Evolutionary conservation across 495 filamentous ascomycete species (phyloP), one percentile per base, ranked within the genome.

Genomic region (Corynascus novoguineensis): DNA sequence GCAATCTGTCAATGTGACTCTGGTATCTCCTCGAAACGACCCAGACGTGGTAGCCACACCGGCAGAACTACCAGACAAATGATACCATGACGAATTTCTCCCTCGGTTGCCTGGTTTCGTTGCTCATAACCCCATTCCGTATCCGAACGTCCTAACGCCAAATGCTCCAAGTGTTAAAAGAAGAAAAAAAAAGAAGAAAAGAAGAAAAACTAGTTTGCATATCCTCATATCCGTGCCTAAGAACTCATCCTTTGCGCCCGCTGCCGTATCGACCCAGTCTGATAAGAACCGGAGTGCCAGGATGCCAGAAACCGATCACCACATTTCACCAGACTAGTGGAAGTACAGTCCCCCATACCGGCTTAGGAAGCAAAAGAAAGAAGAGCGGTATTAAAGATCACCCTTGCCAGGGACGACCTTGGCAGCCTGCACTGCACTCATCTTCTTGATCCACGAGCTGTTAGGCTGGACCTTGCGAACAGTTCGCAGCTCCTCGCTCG

Each of bases 391-490:
- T 38, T n/a, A 79, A 50, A 72, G 58, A 50, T 79, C 75, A 19
- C 73, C 74, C 64, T 82, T 83, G 12, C 81, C 78, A 12, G 80
- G 78, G 63, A 80, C 82, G 29, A 83, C 80, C 75, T 98, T 98
- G 57, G 90, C 90, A 9, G 92, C 93, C 72, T 95, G 88, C 11
- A 98, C 83, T 9, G 92, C 92, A 58, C 89, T 89, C 84, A 98
- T 92, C 79, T 98, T 98, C 64, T 88, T 85, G 52, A 91, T 89
- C 89, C 93, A 97, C 25, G 81, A 86, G 45, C 83, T 77, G 46
- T 89, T 83, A 5, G 93, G 93, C 68, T 91, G 86, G 24, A 92
- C 85, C 73, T 96, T 96, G 65, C 90, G 84, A 21, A 97, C 92
- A 3, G 90, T 97, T 53, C 93, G 84, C 57, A 96, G 81, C 73